phyloP scores from a whole-genome alignment of 352 stramenopile species.

The Globisporangium recalcitrans region DNA sequence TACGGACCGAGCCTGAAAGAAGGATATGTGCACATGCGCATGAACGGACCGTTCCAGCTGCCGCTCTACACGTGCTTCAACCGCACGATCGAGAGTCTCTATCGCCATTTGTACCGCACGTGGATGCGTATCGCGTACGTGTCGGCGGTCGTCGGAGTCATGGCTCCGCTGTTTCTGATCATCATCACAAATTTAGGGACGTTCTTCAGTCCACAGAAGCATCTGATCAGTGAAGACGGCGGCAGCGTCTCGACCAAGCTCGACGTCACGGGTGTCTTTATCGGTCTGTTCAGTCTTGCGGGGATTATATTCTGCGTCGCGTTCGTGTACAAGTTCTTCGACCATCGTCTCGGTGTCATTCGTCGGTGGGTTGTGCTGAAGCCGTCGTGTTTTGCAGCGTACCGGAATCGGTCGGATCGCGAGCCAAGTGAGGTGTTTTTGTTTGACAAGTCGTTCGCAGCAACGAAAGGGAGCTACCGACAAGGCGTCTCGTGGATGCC shows the following conservation, averaged over 20 bases:
- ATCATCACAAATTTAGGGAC: slow-evolving; percentile 64
- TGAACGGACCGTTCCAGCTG: slow-evolving; percentile 82
- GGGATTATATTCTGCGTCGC: slow-evolving; percentile 59
- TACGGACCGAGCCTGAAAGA: slow-evolving; percentile 80
- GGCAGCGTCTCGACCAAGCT: slow-evolving; percentile 44
- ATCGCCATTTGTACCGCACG: slow-evolving; percentile 80
- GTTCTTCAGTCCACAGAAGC: slow-evolving; percentile 63
- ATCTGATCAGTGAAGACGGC: slow-evolving; percentile 37
- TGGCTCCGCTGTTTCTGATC: slow-evolving; percentile 69
- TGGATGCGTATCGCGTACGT: slow-evolving; percentile 85
- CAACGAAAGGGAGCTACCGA: slow-evolving; percentile 69
- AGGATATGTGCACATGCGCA: slow-evolving; percentile 87
- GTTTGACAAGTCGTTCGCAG: slow-evolving; percentile 82
- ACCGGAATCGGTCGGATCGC: slow-evolving; percentile 61
- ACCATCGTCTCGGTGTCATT: slow-evolving; percentile 79
- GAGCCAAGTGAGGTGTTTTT: slow-evolving; percentile 85
- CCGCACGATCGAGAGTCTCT: slow-evolving; percentile 73
- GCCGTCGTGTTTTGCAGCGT: slow-evolving; percentile 80
- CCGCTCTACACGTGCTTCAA: slow-evolving; percentile 84
- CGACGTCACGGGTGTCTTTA: slow-evolving; percentile 45
- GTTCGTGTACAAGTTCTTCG: slow-evolving; percentile 88
- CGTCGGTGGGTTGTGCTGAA: slow-evolving; percentile 86
- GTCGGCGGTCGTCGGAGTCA: slow-evolving; percentile 75
- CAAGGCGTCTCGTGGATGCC: slow-evolving; percentile 87
- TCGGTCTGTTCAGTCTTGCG: slow-evolving; percentile 44